phyloP scores from a whole-genome alignment of 306 rosid species.

The Pyrus bretschneideri region DNA sequence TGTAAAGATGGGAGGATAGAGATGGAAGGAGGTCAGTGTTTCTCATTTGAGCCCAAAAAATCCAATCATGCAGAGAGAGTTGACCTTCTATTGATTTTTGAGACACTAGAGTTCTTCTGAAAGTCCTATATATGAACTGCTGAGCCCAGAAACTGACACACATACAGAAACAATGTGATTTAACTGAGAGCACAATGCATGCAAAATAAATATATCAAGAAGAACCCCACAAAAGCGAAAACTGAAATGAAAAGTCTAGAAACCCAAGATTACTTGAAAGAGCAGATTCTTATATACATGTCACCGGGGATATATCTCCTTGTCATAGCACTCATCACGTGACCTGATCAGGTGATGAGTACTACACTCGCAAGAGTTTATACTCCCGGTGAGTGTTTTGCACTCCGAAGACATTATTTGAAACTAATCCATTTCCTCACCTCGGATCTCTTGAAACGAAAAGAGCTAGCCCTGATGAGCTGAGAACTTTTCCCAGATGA shows the following conservation, averaged over 20 bases:
- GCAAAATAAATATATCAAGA: not conserved
- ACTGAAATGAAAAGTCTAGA: not conserved
- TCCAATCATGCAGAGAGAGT: not conserved
- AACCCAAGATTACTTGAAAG: not conserved
- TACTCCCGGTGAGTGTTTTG: not conserved
- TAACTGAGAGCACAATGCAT: not conserved
- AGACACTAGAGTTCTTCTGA: not conserved
- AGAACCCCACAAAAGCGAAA: not conserved
- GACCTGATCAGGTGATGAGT: not conserved
- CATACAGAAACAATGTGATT: not conserved
- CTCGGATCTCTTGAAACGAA: not conserved
- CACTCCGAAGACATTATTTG: not conserved
- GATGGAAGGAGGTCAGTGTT: slow-evolving; percentile 39
- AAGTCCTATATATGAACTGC: not conserved
- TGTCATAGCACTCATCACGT: too few species aligned
- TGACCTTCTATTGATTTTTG: not conserved
- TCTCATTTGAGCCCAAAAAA: slow-evolving; percentile 23
- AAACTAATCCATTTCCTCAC: not conserved
- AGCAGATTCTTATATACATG: too few species aligned
- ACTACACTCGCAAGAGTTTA: not conserved
- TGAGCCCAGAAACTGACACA: not conserved
- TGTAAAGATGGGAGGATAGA: slow-evolving; percentile 18
- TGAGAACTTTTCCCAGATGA: not conserved
- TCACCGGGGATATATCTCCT: not conserved
- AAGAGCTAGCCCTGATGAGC: not conserved